Evolutionary conservation across 2,329 filamentous ascomycete genomes (phyloP).

Genomic region (Diaporthe sp.): DNA sequence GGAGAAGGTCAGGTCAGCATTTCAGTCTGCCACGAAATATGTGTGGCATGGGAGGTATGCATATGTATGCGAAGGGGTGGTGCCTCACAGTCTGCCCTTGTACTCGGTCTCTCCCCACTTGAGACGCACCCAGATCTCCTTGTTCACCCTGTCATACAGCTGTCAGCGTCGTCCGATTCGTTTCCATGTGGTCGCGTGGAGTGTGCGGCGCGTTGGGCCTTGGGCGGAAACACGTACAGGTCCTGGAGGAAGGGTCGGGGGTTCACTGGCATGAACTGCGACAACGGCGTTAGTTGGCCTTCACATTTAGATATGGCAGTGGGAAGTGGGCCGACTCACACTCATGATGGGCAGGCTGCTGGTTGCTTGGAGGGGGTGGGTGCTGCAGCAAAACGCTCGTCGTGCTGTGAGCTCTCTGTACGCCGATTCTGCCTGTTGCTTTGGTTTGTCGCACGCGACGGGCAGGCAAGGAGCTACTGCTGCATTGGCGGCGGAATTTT

Average conservation of each 20-base stretch:
- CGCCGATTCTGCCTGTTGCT: slow-evolving; percentile 23
- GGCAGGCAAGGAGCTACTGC: slow-evolving; percentile 21
- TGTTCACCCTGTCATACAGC: slow-evolving; percentile 76
- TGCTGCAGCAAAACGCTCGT: slow-evolving; percentile 16
- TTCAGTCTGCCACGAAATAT: no score
- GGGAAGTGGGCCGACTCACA: slow-evolving; percentile 20
- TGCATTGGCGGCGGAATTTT: slow-evolving; percentile 7
- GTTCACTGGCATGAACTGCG: slow-evolving; percentile 90
- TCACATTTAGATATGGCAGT: neutral
- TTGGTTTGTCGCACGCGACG: slow-evolving; percentile 7
- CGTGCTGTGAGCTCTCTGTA: slow-evolving; percentile 2
- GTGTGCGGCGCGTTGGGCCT: slow-evolving; percentile 69
- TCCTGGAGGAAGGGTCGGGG: slow-evolving; percentile 96
- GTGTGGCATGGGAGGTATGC: neutral
- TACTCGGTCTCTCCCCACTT: slow-evolving; percentile 99
- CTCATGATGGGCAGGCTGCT: slow-evolving; percentile 37
- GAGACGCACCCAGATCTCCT: slow-evolving; percentile 89
- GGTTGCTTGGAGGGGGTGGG: neutral
- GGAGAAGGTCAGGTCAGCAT: neutral
- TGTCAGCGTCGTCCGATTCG: slow-evolving; percentile 11
- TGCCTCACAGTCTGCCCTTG: slow-evolving; percentile 78
- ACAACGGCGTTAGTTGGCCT: slow-evolving; percentile 1
- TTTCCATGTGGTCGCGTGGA: slow-evolving; percentile 16
- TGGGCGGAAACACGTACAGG: slow-evolving; percentile 70
- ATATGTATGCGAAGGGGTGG: neutral